phyloP scores from a whole-genome alignment of 1,284 basidiomycete genomes.

The Takashimella tepidaria region DNA sequence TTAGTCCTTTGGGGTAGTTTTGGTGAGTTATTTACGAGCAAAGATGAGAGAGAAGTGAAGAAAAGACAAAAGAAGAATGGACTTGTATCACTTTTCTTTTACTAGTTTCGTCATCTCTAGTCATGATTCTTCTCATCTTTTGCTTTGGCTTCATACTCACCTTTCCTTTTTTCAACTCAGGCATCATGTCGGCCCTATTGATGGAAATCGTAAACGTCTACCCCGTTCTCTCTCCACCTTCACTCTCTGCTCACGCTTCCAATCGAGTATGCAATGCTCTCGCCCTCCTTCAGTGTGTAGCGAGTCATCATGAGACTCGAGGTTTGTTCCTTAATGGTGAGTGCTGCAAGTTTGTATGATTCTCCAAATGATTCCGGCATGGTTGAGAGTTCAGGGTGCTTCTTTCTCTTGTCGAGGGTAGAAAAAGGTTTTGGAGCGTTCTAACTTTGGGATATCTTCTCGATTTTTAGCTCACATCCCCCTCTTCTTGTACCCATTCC shows the following conservation, averaged over 20 bases:
- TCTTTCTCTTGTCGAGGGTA: too few species aligned
- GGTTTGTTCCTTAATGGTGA: conserved; percentile 84
- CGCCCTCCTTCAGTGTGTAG: conserved; percentile 94
- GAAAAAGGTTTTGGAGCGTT: too few species aligned
- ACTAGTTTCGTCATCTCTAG: neutral
- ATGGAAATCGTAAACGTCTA: conserved; percentile 99
- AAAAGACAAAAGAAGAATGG: too few species aligned
- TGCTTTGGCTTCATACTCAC: too few species aligned
- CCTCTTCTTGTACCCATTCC: conserved; percentile 96
- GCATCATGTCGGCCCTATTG: conserved; percentile 96
- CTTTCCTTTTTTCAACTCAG: too few species aligned
- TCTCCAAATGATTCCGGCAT: too few species aligned
- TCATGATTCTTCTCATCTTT: neutral
- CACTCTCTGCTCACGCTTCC: conserved; percentile 95
- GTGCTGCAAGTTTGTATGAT: conserved; percentile 26
- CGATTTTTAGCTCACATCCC: conserved; percentile 80
- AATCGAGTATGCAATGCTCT: conserved; percentile 99
- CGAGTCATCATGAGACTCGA: conserved; percentile 87
- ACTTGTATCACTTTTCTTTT: too few species aligned
- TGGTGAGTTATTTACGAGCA: conserved; percentile 56
- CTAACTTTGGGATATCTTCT: neutral
- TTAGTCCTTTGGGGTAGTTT: conserved; percentile 99
- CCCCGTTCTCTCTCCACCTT: conserved; percentile 89
- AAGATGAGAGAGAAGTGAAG: neutral
- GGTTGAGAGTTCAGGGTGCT: too few species aligned